A percentile compares a stretch with the other conserved stretches of the same genome.
phyloP scores from a whole-genome alignment of 371 early-diverging fungal genomes.

The Mortierella sp. region DNA sequence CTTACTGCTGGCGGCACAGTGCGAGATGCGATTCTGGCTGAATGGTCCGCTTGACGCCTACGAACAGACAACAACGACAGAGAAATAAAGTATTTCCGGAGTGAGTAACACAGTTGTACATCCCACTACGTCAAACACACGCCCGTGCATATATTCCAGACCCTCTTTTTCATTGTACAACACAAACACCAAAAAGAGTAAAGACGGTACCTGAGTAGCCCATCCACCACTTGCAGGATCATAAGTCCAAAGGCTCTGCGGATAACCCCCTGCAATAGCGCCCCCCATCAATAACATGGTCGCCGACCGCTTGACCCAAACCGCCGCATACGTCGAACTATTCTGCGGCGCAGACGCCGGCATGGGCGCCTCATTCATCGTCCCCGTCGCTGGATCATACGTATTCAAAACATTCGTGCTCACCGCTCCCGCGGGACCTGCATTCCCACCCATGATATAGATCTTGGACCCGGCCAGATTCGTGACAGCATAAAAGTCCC shows the following conservation, averaged over 20 bases:
- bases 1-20: conserved; percentile 50
- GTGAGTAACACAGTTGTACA: background rate
- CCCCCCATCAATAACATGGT: conserved; percentile 42
- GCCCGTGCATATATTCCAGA: background rate
- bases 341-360: conserved; percentile 24
- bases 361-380: conserved; percentile 14
- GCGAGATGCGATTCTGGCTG: conserved; percentile 4
- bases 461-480: conserved; percentile 24
- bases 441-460: conserved; percentile 40
- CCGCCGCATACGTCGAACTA: conserved; percentile 34
- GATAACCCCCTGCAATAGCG: background rate
- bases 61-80: background rate
- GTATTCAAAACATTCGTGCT: conserved; percentile 29
- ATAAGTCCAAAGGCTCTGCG: conserved; percentile 18
- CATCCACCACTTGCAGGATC: conserved; percentile 20
- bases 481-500: conserved; percentile 38
- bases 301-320: conserved; percentile 23
- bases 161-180: background rate
- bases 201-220: conserved; percentile 37
- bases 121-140: background rate
- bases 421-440: conserved; percentile 4
- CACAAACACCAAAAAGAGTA: too few species aligned
- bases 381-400: conserved; percentile 11
- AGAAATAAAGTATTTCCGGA: background rate
- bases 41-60: conserved; percentile 34